Conservation (phyloP, 2,329 filamentous ascomycete genomes). For the Neopestalotiopsis clavispora region DNA sequence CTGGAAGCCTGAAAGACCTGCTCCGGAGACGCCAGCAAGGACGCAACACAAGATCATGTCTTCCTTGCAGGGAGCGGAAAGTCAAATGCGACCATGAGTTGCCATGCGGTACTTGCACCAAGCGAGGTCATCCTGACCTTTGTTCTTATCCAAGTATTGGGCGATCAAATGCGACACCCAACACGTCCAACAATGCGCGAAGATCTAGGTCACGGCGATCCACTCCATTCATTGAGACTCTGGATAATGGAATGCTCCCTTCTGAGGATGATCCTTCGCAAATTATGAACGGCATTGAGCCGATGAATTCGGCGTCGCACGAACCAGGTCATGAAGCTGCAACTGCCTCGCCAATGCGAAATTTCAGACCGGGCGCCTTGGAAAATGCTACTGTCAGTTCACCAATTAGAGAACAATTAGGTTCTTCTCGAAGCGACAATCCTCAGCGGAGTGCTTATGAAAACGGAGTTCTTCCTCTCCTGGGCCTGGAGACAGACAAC, state of each 20-base stretch:
- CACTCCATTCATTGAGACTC: not conserved
- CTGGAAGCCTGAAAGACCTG: not conserved
- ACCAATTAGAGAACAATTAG: not conserved
- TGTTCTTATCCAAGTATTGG: not conserved
- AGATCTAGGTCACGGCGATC: not conserved
- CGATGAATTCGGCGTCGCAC: not conserved
- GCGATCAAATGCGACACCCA: no score
- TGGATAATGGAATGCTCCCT: not conserved
- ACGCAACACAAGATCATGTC: constrained; percentile 3
- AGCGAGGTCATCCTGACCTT: not conserved
- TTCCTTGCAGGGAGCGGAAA: constrained; percentile 6
- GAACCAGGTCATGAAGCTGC: not conserved
- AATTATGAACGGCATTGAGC: no score
- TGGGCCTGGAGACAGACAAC: not conserved
- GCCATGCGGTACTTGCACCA: not conserved
- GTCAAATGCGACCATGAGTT: constrained; percentile 7
- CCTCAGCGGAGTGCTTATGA: constrained; percentile 2
- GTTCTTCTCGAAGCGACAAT: not conserved
- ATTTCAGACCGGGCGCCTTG: not conserved
- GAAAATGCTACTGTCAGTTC: not conserved
- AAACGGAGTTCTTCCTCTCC: not conserved
- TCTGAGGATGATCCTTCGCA: not conserved
- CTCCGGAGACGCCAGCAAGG: constrained; percentile 6
- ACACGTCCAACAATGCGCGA: not conserved
- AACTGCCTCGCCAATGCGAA: not conserved